A percentile compares a stretch with the other conserved stretches of the same genome.
These are phyloP conservation scores for Triangularia verruculosa DNA, from an alignment of 2,329 filamentous ascomycete genomes.

Conservation along the genomic window DNA sequence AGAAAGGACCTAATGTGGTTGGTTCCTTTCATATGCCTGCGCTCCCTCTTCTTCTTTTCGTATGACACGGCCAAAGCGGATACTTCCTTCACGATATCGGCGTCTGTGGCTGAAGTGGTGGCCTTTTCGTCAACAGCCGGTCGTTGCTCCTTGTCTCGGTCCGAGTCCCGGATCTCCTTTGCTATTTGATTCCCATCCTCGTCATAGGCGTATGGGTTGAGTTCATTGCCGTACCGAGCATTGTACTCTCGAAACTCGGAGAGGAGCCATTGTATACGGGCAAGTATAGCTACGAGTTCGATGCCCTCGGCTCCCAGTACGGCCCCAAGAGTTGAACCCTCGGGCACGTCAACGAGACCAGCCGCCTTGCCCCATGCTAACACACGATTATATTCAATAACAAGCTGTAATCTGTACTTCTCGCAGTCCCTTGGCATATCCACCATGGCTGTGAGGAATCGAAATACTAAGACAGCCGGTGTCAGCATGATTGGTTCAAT, in stretches of 20 bases:
- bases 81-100: constrained; percentile 23
- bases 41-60: constrained; percentile 23
- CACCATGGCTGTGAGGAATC: constrained; percentile 27
- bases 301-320: constrained; percentile 25
- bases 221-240: constrained; percentile 27
- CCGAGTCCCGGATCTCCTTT: not conserved
- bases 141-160: not conserved
- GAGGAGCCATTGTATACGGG: constrained; percentile 28
- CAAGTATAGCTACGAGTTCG: constrained; percentile 26
- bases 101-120: constrained; percentile 9
- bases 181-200: not conserved
- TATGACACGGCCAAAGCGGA: constrained; percentile 27
- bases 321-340: constrained; percentile 21
- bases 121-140: constrained; percentile 10
- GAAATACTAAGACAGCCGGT: constrained; percentile 22
- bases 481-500: not conserved
- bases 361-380: constrained; percentile 29
- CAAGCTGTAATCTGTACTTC: constrained; percentile 28
- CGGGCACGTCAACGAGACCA: constrained; percentile 26
- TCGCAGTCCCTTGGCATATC: constrained; percentile 29
- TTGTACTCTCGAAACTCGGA: constrained; percentile 29
- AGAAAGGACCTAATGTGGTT: constrained; percentile 27
- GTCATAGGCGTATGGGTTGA: constrained; percentile 11
- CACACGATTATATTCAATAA: constrained; percentile 30
- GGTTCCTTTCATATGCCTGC: constrained; percentile 18